These are phyloP conservation scores for Edaphochlamys debaryana DNA, from an alignment of 139 green algal species.

Conservation along the genomic window DNA sequence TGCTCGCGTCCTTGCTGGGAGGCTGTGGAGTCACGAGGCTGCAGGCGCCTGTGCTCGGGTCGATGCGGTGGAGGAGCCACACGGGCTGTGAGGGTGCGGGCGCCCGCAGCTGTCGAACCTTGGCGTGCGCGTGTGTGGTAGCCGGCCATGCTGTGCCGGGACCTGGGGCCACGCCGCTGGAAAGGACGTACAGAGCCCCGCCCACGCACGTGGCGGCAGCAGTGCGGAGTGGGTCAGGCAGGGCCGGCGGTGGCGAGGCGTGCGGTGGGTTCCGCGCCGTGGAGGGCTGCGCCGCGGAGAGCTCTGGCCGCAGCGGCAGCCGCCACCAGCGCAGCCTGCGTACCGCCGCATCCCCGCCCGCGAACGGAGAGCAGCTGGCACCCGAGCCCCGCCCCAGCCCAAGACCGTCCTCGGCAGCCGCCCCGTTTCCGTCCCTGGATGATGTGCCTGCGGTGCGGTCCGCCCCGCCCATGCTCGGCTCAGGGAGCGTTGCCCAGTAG, in stretches of 20 bases:
- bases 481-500: constrained; percentile 25
- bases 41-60: not conserved
- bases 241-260: not conserved
- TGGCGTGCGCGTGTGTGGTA: too few species aligned
- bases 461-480: too few species aligned
- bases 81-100: too few species aligned
- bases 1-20: not conserved
- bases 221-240: not conserved
- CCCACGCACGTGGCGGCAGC: not conserved
- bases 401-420: too few species aligned
- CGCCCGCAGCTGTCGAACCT: too few species aligned
- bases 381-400: not conserved
- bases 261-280: too few species aligned
- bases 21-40: not conserved
- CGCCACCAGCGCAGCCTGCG: not conserved
- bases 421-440: too few species aligned
- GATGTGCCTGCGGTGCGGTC: too few species aligned
- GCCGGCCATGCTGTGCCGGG: too few species aligned
- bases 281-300: too few species aligned
- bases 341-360: not conserved
- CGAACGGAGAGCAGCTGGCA: not conserved
- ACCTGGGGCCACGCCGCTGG: not conserved
- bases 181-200: constrained; percentile 3
- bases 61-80: constrained; percentile 17
- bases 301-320: constrained; percentile 9